Base-by-base conservation (phyloP, 257 asterid species). In the Salvia miltiorrhiza region DNA sequence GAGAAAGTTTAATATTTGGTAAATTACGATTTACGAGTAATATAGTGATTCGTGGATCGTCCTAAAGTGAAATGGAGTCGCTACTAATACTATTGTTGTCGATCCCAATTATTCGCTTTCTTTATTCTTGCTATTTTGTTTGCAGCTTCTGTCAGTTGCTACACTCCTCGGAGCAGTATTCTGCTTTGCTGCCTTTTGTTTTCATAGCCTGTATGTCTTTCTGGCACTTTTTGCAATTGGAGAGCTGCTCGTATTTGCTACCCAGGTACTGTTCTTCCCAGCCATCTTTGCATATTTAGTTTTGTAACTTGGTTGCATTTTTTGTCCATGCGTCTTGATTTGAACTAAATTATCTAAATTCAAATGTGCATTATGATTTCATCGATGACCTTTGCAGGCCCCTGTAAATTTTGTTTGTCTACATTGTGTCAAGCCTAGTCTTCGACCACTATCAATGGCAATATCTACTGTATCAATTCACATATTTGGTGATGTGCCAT, bases 401-500 rank as follows among this genome's bases (percentile, higher is more conserved):
- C 97, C 96, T 5, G 97, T 94, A 56, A 94, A 91, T 76, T 94
- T 82, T 71, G 88, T 94, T 17, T 89, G 97, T 70, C 81, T 94
- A 39, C 99, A 91, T 64, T 83, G 88, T 50, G 95, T 94, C 40
- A 88, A 87, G 80, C 97, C 97, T 35, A 94, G 93, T 75, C 82
- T 94, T 55, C 75, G 97, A 63, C 95, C 97, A 5, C 83, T 94
- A 65, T 86, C 99, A 35, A 89, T 94, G 84, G 97, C 96, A 14
- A 87, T 94, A 32, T 89, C 98, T 33, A 89, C 96, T 4, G 94
- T 92, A 50, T 62, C 89, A 0, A 92, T 89, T 74, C 98, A 91
- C 72, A 68, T 94, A 58, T 90, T 94, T 63, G 99, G 97, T 21
- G 98, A 93, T 9, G 97, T 93, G 65, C 98, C 95, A 1, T 93